Conservation (phyloP, 192 early-diverging fungal genomes). For the Entophlyctis helioformis region DNA sequence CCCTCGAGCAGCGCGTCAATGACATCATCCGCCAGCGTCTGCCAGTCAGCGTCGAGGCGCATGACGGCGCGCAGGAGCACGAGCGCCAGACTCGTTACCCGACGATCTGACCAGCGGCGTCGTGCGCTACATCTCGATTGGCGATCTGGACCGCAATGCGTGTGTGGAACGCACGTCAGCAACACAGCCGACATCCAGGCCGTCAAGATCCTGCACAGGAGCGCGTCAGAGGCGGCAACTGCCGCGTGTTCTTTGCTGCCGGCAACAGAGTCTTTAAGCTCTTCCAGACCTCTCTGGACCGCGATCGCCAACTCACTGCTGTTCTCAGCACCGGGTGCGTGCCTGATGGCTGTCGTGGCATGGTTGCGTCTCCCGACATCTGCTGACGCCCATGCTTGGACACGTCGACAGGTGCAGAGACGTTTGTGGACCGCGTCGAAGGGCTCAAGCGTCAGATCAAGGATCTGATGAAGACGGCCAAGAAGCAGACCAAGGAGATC, state of each 20-base stretch:
- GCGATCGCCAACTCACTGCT: too few species aligned
- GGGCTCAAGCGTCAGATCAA: too few species aligned
- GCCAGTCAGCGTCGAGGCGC: conserved; percentile 31
- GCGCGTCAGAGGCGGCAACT: conserved; percentile 47
- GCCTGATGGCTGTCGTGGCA: too few species aligned
- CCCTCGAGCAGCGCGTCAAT: conserved; percentile 38
- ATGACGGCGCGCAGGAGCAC: conserved; percentile 7
- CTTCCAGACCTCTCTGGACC: too few species aligned
- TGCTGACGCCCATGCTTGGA: too few species aligned
- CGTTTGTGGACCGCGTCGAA: too few species aligned
- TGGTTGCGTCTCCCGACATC: too few species aligned
- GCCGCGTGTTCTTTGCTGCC: conserved; percentile 57
- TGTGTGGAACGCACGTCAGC: conserved; percentile 66
- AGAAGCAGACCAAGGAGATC: conserved; percentile 48
- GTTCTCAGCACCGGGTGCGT: too few species aligned
- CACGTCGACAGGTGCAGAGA: too few species aligned
- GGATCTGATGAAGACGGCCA: conserved; percentile 26
- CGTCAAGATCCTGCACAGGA: conserved; percentile 47
- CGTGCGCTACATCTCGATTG: conserved; percentile 35
- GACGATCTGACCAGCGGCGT: conserved; percentile 33
- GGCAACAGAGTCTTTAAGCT: conserved; percentile 40
- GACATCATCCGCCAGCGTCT: conserved; percentile 34
- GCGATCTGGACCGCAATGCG: conserved; percentile 42
- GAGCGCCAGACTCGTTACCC: conserved; percentile 35
- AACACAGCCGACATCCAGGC: conserved; percentile 49